These are phyloP conservation scores for Allantophomopsis cytisporea DNA, from an alignment of 2,329 filamentous ascomycete genomes.

Conservation along the genomic window DNA sequence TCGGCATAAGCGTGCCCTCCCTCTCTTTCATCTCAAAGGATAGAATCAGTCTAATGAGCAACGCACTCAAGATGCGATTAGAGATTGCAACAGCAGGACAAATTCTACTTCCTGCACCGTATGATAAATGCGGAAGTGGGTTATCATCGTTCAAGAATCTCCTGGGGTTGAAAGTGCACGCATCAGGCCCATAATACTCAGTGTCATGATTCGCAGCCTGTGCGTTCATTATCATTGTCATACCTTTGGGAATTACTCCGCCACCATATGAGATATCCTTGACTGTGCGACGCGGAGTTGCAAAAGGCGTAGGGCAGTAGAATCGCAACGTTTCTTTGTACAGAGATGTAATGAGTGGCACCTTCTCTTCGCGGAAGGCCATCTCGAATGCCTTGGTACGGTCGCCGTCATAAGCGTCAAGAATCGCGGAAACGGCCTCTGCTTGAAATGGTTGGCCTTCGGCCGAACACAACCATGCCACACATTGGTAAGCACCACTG, in stretches of 20 bases:
- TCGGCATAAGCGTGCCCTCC: slow-evolving; percentile 1
- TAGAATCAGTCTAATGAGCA: slow-evolving; percentile 7
- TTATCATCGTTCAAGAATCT: slow-evolving; percentile 8
- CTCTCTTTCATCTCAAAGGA: slow-evolving; percentile 8
- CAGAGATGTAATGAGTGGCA: slow-evolving; percentile 9
- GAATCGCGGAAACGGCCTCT: slow-evolving; percentile 6
- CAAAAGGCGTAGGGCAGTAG: slow-evolving; percentile 10
- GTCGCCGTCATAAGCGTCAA: slow-evolving; percentile 10
- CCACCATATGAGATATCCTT: slow-evolving; percentile 7
- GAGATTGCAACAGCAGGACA: slow-evolving; percentile 12
- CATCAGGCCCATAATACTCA: slow-evolving; percentile 10
- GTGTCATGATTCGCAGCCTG: slow-evolving; percentile 12
- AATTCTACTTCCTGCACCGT: slow-evolving; percentile 10
- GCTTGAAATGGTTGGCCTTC: slow-evolving; percentile 7
- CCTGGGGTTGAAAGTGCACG: slow-evolving; percentile 9
- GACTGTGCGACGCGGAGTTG: slow-evolving; percentile 7
- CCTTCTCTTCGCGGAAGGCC: slow-evolving; percentile 13
- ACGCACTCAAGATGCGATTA: slow-evolving; percentile 11
- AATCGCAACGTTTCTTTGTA: slow-evolving; percentile 12
- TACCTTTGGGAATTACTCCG: slow-evolving; percentile 10
- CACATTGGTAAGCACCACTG: slow-evolving; percentile 8
- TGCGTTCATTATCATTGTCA: slow-evolving; percentile 13
- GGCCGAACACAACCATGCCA: slow-evolving; percentile 10
- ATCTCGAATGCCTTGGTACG: slow-evolving; percentile 9
- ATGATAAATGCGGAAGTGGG: slow-evolving; percentile 10